Evolutionary conservation across 2,329 filamentous ascomycete species (phyloP).

Genomic region (Onygenales sp.): DNA sequence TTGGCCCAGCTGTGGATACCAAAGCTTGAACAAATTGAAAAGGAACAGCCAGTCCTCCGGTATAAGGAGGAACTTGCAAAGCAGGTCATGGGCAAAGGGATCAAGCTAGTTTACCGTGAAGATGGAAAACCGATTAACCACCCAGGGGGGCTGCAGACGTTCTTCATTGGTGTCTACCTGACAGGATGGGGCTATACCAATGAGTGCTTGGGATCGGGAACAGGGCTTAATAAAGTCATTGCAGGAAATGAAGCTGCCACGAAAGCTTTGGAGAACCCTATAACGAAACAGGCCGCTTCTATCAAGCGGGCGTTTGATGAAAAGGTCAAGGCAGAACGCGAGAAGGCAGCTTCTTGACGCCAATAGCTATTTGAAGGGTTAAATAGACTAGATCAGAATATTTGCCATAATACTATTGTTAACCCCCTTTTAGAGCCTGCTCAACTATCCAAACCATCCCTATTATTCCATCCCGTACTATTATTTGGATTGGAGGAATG

Average conservation of each 20-base stretch:
- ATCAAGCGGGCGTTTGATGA: slow-evolving; percentile 22
- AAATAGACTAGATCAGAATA: too few relatives aligned
- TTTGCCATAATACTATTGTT: too few relatives aligned
- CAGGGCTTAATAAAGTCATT: slow-evolving; percentile 33
- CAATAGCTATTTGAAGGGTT: not conserved
- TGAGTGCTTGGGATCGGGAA: slow-evolving; percentile 35
- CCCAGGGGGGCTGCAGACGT: slow-evolving; percentile 30
- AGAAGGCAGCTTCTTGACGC: not conserved
- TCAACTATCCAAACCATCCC: too few relatives aligned
- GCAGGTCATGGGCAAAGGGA: slow-evolving; percentile 46
- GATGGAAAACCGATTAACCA: slow-evolving; percentile 26
- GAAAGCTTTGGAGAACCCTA: slow-evolving; percentile 27
- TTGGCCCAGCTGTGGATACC: slow-evolving; percentile 64
- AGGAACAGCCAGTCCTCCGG: slow-evolving; percentile 22
- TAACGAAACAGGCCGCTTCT: slow-evolving; percentile 20
- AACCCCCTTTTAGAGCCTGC: too few relatives aligned
- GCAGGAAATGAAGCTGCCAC: slow-evolving; percentile 38
- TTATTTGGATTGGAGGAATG: too few relatives aligned
- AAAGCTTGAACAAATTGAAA: slow-evolving; percentile 39
- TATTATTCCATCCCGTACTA: too few relatives aligned
- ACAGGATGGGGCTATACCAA: slow-evolving; percentile 39
- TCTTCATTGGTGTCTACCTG: slow-evolving; percentile 38
- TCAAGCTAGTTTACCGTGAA: slow-evolving; percentile 52
- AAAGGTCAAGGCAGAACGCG: slow-evolving; percentile 6
- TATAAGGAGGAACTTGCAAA: slow-evolving; percentile 47